A percentile compares a stretch with the other conserved stretches of the same genome.
These are phyloP conservation scores for Zygoascus sp. DNA, from an alignment of 1,139 yeast genomes.

Conservation along the genomic window DNA sequence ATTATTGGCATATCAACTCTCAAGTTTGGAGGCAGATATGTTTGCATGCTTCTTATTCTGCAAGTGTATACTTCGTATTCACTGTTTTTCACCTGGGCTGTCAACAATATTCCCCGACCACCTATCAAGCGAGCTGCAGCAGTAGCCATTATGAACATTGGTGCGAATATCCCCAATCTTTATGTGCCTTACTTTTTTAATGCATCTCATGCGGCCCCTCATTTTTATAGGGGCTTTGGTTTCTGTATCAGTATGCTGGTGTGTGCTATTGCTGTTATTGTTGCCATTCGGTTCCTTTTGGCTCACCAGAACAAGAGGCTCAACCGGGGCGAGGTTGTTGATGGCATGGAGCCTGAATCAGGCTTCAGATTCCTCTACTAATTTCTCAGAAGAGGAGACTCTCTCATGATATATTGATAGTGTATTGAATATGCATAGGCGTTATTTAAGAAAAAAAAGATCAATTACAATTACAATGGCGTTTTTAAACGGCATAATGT, in stretches of 20 bases:
- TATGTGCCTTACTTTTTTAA: slow-evolving; percentile 27
- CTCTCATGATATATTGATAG: neutral
- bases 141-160: slow-evolving; percentile 27
- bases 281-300: slow-evolving; percentile 20
- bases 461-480: too few species aligned
- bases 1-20: slow-evolving; percentile 52
- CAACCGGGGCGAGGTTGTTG: slow-evolving; percentile 27
- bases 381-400: neutral
- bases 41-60: slow-evolving; percentile 54
- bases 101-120: slow-evolving; percentile 49
- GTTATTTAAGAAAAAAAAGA: neutral
- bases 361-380: slow-evolving; percentile 25
- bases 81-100: slow-evolving; percentile 53
- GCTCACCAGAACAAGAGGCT: slow-evolving; percentile 23
- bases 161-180: slow-evolving; percentile 29
- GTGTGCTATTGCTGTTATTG: slow-evolving; percentile 19
- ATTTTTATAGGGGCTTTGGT: slow-evolving; percentile 28
- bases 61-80: slow-evolving; percentile 56
- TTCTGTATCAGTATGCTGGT: slow-evolving; percentile 25
- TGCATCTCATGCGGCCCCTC: slow-evolving; percentile 26
- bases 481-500: too few species aligned
- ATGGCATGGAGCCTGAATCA: slow-evolving; percentile 29
- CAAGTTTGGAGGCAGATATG: slow-evolving; percentile 56
- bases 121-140: slow-evolving; percentile 47
- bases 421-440: neutral